Evolutionary conservation across 352 stramenopile species (phyloP).

Genomic region (Aphanomyces astaci): DNA sequence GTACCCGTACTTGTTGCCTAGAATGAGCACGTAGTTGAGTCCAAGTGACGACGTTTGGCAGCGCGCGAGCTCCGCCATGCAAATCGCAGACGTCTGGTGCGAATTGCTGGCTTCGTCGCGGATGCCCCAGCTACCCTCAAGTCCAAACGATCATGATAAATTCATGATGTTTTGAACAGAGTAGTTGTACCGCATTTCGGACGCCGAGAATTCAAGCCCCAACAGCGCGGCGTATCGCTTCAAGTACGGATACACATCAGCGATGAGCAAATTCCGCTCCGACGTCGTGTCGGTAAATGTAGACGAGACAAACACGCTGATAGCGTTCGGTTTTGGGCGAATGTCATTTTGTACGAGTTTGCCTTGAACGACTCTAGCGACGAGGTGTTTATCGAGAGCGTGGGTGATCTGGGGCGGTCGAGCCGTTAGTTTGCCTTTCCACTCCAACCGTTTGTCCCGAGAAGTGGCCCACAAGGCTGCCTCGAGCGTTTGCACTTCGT

Average conservation of each 20-base stretch:
- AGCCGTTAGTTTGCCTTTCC: neutral
- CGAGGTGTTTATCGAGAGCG: neutral
- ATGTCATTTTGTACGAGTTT: neutral
- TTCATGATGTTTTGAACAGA: neutral
- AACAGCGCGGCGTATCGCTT: neutral
- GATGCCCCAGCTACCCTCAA: neutral
- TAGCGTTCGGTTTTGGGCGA: neutral
- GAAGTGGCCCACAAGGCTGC: neutral
- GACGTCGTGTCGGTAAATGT: constrained; percentile 3
- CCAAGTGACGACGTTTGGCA: neutral
- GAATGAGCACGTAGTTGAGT: constrained; percentile 13
- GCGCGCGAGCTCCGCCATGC: constrained; percentile 3
- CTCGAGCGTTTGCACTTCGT: neutral
- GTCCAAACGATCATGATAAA: neutral
- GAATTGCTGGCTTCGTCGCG: constrained; percentile 3
- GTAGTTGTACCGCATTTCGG: constrained; percentile 3
- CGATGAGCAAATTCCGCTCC: constrained; percentile 11
- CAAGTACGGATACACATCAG: constrained; percentile 3
- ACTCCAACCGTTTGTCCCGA: neutral
- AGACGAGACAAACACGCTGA: constrained; percentile 5
- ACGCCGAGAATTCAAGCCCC: constrained; percentile 13
- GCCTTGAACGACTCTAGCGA: neutral
- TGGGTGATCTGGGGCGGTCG: neutral
- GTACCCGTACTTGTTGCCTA: constrained; percentile 2
- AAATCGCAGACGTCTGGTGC: constrained; percentile 3